Conservation (phyloP, 2,329 filamentous ascomycete genomes). For the Xylaria multiplex region DNA sequence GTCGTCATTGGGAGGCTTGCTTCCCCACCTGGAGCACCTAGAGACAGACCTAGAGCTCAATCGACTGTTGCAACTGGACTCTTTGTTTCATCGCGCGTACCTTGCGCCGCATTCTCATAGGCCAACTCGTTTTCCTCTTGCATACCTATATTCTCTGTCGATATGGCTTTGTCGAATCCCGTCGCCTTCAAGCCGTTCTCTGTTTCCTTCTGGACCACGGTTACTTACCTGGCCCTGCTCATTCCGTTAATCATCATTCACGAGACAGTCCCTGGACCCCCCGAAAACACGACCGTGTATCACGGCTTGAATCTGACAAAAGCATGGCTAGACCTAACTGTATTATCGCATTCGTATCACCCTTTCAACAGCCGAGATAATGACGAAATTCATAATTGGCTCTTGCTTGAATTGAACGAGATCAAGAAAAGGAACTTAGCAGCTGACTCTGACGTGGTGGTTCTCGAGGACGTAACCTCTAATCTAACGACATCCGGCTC, state of each 20-base stretch:
- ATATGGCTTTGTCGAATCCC: constrained; percentile 57
- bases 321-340: constrained; percentile 85
- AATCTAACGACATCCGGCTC: constrained; percentile 74
- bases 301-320: constrained; percentile 81
- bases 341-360: constrained; percentile 79
- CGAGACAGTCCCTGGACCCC: constrained; percentile 76
- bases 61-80: constrained; percentile 35
- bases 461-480: constrained; percentile 82
- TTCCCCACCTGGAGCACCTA: constrained; percentile 38
- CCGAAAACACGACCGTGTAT: constrained; percentile 62
- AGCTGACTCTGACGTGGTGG: constrained; percentile 60
- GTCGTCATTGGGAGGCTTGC: constrained; percentile 32
- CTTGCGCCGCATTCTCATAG: constrained; percentile 33
- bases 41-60: constrained; percentile 30
- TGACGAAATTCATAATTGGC: constrained; percentile 79
- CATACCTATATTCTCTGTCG: constrained; percentile 25
- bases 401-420: constrained; percentile 74
- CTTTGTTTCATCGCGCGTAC: constrained; percentile 20
- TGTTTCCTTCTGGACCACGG: constrained; percentile 81
- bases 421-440: constrained; percentile 73
- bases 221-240: constrained; percentile 81
- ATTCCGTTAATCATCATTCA: constrained; percentile 78
- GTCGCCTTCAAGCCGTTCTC: constrained; percentile 82
- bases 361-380: constrained; percentile 90
- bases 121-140: constrained; percentile 18